Evolutionary conservation across 805 yeast species (phyloP), one percentile per base, ranked within the genome.

Genomic region (Zygosaccharomyces pseudorouxii): DNA sequence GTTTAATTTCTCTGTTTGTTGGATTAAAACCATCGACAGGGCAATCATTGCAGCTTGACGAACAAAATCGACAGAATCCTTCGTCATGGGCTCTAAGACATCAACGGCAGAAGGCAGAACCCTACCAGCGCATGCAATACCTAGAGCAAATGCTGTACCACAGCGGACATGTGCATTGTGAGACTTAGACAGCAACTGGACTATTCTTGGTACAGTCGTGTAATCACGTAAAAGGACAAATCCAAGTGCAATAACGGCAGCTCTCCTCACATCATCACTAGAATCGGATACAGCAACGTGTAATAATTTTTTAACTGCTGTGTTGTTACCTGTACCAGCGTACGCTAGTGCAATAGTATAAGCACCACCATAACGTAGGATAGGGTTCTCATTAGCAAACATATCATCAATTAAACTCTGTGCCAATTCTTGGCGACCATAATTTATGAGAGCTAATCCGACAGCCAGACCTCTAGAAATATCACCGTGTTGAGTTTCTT

Each of bases 141-240:
- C 99, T 54, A 93, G 77, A 0, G 99, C 99, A 81, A 93, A 75
- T 1, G 98, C 96, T 28, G 97, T 87, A 73, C 99, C 99, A 65
- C 93, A 93, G 68, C 99, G 86, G 31, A 93, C 98, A 65, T 93
- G 97, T 11, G 99, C 96, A 67, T 93, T 93, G 68, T 93, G 97
- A 0, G 96, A 87, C 68, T 89, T 96, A 0, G 96, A 81, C 57
- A 93, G 76, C 49, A 93, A 75, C 67, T 92, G 96, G 33, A 93
- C 97, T 71, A 93, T 86, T 57, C 95, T 85, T 49, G 99, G 99
- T 18, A 93, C 92, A 0, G 96, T 89, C 12, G 89, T 82, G 68
- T 89, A 87, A 65, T 90, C 95, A 63, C 96, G 86, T 51, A 92
- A 76, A 57, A 93, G 75, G 42, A 93, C 84, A 70, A 93, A 93